phyloP scores from a whole-genome alignment of 345 rosid genomes.

The Litchi chinensis region DNA sequence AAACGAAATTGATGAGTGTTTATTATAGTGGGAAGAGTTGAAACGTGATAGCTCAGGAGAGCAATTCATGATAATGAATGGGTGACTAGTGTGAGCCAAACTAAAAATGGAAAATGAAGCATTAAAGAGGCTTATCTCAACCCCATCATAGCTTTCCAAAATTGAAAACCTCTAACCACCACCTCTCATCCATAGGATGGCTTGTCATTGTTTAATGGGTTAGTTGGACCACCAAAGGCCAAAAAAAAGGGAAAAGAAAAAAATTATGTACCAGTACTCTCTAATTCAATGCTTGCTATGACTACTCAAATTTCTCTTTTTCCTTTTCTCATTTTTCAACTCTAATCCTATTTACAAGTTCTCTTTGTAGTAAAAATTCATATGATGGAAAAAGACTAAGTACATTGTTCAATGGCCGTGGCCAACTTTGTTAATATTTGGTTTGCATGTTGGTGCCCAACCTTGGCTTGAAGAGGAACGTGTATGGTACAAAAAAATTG shows the following conservation, averaged over 20 bases:
- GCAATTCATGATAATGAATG: not conserved
- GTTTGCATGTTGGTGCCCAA: conserved; percentile 5
- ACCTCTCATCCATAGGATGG: not conserved
- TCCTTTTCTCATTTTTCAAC: not conserved
- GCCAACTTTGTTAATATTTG: not conserved
- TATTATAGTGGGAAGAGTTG: conserved; percentile 1
- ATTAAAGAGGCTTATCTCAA: conserved; percentile 23
- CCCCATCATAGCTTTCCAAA: conserved; percentile 25
- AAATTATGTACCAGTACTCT: too few relatives aligned
- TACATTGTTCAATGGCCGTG: not conserved
- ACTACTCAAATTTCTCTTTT: not conserved
- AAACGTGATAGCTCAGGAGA: conserved; percentile 18
- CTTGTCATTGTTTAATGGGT: conserved; percentile 19
- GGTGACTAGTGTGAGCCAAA: conserved; percentile 16
- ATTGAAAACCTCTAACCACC: conserved; percentile 31
- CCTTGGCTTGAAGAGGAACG: not conserved
- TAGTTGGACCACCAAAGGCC: conserved; percentile 22
- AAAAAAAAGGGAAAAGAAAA: not conserved
- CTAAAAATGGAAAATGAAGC: conserved; percentile 27
- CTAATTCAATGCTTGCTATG: not conserved
- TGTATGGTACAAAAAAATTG: not conserved
- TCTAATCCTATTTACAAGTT: not conserved
- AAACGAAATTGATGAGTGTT: conserved; percentile 20
- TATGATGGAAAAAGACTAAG: not conserved
- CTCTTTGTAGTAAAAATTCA: conserved; percentile 11